Percentiles rank a stretch among this genome's conserved stretches.
Evolutionary conservation across 1,139 yeast genomes (phyloP).

Genomic region (Candida tetrigidarum): DNA sequence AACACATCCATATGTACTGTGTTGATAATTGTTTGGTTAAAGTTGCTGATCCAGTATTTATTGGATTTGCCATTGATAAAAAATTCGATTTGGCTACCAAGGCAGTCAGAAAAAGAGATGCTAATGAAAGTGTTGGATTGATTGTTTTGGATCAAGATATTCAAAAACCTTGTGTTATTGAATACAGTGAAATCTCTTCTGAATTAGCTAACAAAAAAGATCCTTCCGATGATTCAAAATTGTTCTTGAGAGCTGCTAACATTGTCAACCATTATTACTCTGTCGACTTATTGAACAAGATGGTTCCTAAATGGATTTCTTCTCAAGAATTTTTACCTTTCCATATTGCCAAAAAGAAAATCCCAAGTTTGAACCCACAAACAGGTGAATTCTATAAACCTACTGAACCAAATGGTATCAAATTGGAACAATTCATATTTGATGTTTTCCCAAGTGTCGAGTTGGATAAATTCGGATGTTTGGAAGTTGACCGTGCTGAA

Average conservation of each 20-base stretch:
- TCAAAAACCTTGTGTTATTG: conserved; percentile 86
- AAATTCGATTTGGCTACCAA: conserved; percentile 84
- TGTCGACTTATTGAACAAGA: conserved; percentile 62
- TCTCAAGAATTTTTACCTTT: conserved; percentile 76
- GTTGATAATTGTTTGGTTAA: conserved; percentile 93
- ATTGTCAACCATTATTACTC: conserved; percentile 97
- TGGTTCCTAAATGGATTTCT: conserved; percentile 72
- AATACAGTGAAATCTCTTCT: conserved; percentile 85
- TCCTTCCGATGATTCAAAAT: conserved; percentile 51
- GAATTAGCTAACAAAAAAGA: conserved; percentile 69
- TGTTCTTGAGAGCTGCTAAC: conserved; percentile 90
- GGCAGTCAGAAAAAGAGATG: conserved; percentile 91
- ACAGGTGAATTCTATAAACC: conserved; percentile 63
- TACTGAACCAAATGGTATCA: conserved; percentile 81
- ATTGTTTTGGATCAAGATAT: conserved; percentile 71
- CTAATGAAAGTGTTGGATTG: conserved; percentile 88
- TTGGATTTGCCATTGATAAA: conserved; percentile 80
- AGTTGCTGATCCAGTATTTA: conserved; percentile 92
- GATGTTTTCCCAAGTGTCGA: conserved; percentile 89
- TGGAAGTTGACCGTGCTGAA: conserved; percentile 83
- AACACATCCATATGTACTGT: conserved; percentile 95
- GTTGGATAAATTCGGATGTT: conserved; percentile 79
- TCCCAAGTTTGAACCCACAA: conserved; percentile 58
- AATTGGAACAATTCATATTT: conserved; percentile 95
- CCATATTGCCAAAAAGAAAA: conserved; percentile 93